phyloP scores from a whole-genome alignment of 139 green algal genomes.

The Volvox reticuliferus region DNA sequence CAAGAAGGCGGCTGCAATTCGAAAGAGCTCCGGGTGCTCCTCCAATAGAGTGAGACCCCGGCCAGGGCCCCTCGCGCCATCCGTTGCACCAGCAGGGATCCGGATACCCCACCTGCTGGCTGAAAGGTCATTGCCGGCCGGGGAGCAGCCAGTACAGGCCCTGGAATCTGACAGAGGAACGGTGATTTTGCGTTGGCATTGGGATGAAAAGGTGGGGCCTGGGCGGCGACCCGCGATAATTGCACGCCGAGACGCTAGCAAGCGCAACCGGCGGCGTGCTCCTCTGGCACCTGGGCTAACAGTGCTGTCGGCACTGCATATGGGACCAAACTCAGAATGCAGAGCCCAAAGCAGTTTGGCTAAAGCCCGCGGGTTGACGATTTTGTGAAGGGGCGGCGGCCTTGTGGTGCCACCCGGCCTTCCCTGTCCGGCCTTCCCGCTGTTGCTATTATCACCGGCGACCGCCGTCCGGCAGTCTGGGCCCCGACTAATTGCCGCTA shows the following conservation, averaged over 20 bases:
- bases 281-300: not conserved
- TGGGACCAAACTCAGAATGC: not conserved
- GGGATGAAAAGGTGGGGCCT: no score
- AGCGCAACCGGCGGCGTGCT: not conserved
- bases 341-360: not conserved
- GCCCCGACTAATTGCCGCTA: no score
- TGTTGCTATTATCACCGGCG: no score
- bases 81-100: not conserved
- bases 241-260: not conserved
- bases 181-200: no score
- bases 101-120: no score
- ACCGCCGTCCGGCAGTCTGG: no score
- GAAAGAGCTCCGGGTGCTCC: not conserved
- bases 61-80: no score
- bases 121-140: no score
- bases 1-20: not conserved
- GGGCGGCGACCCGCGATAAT: not conserved
- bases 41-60: not conserved
- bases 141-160: no score
- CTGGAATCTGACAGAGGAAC: no score
- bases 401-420: no score
- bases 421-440: no score
- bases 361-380: slow-evolving; percentile 10
- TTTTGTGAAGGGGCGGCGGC: not conserved
- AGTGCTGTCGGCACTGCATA: not conserved